Evolutionary conservation across 805 yeast genomes (phyloP).

Genomic region (Metschnikowia cubensis): DNA sequence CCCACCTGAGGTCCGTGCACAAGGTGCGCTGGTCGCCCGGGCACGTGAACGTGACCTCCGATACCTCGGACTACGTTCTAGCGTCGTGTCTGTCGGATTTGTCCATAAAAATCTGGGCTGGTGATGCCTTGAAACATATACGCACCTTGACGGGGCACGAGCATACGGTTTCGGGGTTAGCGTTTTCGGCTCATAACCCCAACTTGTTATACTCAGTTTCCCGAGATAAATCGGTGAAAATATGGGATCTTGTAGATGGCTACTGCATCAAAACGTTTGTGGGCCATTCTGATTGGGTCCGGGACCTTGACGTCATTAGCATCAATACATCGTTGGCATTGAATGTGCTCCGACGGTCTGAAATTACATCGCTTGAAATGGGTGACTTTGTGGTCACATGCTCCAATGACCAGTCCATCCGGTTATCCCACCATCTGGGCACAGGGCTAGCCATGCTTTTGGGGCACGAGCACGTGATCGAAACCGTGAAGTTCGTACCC

Average conservation of each 20-base stretch:
- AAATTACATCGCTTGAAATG: conserved; percentile 16
- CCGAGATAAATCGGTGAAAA: conserved; percentile 55
- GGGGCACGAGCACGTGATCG: conserved; percentile 84
- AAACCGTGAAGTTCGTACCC: conserved; percentile 67
- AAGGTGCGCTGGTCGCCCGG: conserved; percentile 48
- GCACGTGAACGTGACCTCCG: conserved; percentile 28
- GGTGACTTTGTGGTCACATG: conserved; percentile 66
- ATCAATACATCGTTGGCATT: conserved; percentile 14
- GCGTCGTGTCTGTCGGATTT: conserved; percentile 54
- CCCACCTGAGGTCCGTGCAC: conserved; percentile 72
- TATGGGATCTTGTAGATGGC: conserved; percentile 69
- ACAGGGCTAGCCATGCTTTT: conserved; percentile 61
- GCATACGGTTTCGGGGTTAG: conserved; percentile 69
- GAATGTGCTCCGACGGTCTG: conserved; percentile 15
- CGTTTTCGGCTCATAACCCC: conserved; percentile 47
- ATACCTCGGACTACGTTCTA: conserved; percentile 25
- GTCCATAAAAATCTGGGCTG: conserved; percentile 69
- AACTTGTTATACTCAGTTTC: conserved; percentile 55
- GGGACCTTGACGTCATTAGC: conserved; percentile 49
- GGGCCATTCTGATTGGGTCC: conserved; percentile 89
- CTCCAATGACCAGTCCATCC: conserved; percentile 71
- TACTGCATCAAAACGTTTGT: conserved; percentile 60
- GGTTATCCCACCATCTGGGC: conserved; percentile 66
- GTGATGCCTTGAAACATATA: conserved; percentile 45
- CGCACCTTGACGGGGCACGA: conserved; percentile 81